Base-by-base conservation (phyloP, 2,329 filamentous ascomycete genomes). In the Salinomyces thailandicus region DNA sequence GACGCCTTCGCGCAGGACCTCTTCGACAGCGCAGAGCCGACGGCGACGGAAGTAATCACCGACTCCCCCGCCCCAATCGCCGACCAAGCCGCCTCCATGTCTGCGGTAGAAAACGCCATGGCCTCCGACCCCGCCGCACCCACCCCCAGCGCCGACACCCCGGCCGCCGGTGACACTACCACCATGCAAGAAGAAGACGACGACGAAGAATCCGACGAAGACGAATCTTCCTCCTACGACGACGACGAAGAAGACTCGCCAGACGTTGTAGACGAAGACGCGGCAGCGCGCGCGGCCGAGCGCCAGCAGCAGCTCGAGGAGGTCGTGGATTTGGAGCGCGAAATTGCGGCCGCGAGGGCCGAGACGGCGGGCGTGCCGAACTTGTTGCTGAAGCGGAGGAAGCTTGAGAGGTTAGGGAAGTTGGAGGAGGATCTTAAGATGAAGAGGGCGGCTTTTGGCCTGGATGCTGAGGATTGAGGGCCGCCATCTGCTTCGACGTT, bases 351-450 rank as follows among this genome's bases (percentile, higher is more conserved):
- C 17, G 62, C 62, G 14, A 43, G 44, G 33, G 41, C 42, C 35
- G 54, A 54, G 34, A 56, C 63, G 18, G 55, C 53, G 31, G 58
- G 63, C 35, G 59, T 63, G 43, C 61, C 66, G 31, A 60, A 59
- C 18, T 59, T 64, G 42, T 60, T 76, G 41, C 58, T 74, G 45
- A 67, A 63, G 53, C 59, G 63, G 44, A 61, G 71, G 38, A 55
- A 71, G 37, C 57, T 65, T 47, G 61, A 62, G 29, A 69, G 66
- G 39, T 61, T 74, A 31, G 59, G 64, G 18, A 66, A 62, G 36
- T 53, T 74, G 37, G 66, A 69, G 54, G 61, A 63, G n/a, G 69
- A 74, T 44, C 52, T 75, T 45, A 63, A 70, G 40, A 53, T 73
- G 34, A 75, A 75, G 59, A 67, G 65, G 49, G 57, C 53, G 12